A percentile compares a stretch with the other conserved stretches of the same genome.
Conservation (phyloP, 306 rosid species). For the Sechiopsis laciniata region DNA sequence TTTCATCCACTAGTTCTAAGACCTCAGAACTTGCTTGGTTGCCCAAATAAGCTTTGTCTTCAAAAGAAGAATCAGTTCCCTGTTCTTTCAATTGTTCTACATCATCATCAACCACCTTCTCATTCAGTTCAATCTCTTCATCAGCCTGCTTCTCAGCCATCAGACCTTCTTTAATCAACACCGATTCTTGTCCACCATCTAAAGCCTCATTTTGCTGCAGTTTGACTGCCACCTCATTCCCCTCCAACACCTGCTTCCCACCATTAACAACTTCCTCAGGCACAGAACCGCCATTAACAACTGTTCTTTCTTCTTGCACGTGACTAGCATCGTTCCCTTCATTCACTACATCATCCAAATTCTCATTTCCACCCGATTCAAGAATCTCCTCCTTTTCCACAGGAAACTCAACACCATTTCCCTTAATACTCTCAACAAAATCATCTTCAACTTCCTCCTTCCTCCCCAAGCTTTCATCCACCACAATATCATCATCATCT, state of each 20-base stretch:
- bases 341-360: conserved; percentile 24
- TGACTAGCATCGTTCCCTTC: conserved; percentile 34
- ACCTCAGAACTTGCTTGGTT: conserved; percentile 24
- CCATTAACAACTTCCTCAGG: conserved; percentile 12
- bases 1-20: conserved; percentile 23
- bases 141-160: conserved; percentile 22
- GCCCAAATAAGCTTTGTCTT: not conserved
- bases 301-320: conserved; percentile 23
- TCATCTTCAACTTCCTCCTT: conserved; percentile 26
- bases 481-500: conserved; percentile 28
- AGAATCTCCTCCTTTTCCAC: conserved; percentile 19
- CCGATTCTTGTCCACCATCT: conserved; percentile 11
- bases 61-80: conserved; percentile 1
- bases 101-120: conserved; percentile 25
- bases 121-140: conserved; percentile 23
- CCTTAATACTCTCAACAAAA: conserved; percentile 26
- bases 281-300: conserved; percentile 18
- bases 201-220: not conserved
- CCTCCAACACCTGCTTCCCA: conserved; percentile 25
- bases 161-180: conserved; percentile 6
- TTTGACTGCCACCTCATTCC: conserved; percentile 15
- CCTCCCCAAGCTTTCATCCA: not conserved
- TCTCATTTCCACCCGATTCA: conserved; percentile 10
- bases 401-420: conserved; percentile 19
- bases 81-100: not conserved